Evolutionary conservation across 352 stramenopile species (phyloP), one percentile per base, ranked within the genome.

Genomic region (Pythium brassicae): DNA sequence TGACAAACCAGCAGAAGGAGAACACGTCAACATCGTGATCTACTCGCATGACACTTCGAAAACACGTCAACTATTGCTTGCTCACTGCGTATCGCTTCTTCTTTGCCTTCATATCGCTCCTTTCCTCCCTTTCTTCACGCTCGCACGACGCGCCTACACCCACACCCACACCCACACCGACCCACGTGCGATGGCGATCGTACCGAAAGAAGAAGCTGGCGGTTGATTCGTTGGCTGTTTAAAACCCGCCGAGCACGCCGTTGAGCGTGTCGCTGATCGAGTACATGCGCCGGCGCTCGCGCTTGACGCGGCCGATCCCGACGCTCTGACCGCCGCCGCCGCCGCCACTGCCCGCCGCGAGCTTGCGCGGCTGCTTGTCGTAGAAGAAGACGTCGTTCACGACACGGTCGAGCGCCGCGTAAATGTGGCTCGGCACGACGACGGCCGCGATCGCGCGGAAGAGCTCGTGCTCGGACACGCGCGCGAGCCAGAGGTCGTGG

Each of bases 321-420:
- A 83, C 72, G 37, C 78, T 88, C 52, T 88, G 80, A 0, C 80
- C 78, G 9, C 78, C 77, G 39, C 71, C 80, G 1, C 63, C 26
- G 14, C 8, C 70, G 22, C n/a, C n/a, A n/a, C n/a, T 69, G 62
- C 3, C 53, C 67, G 52, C 63, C n/a, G n/a, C n/a, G 39, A 29
- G 81, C 51, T 2, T 25, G 20, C 19, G 14, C 23, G 8, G 7
- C 3, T 27, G 74, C 58, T 92, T 92, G 40, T 92, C 78, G 55
- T 88, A 94, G 50, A 94, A 94, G 59, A 92, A 92, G 2, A 92
- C 84, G 51, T 92, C 79, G 37, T 92, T 87, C 42, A 92, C 78
- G 9, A 92, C 78, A 1, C 77, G 76, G 51, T 94, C 77, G 15
- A 95, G 66, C 3, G 72, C 72, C 37, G 76, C 73, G 44, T 84